phyloP scores from a whole-genome alignment of 495 filamentous ascomycete species.

The Cairneyella variabilis region DNA sequence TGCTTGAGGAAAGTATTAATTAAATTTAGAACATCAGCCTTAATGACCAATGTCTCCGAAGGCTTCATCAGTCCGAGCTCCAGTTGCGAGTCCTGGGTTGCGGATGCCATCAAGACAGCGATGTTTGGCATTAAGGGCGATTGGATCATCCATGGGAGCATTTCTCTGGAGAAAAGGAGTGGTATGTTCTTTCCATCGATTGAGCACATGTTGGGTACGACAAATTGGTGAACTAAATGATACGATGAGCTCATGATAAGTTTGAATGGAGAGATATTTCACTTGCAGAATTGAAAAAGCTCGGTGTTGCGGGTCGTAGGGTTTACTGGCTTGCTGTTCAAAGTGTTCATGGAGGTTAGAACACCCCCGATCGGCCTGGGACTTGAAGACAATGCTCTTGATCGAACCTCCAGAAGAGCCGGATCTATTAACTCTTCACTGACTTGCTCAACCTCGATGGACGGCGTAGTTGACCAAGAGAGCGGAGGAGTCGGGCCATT shows the following conservation, averaged over 20 bases:
- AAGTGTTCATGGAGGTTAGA: conserved; percentile 20
- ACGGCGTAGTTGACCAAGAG: no score
- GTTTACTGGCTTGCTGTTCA: conserved; percentile 16
- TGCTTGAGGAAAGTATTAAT: conserved; percentile 21
- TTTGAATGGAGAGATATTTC: not conserved
- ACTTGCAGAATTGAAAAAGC: conserved; percentile 26
- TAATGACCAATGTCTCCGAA: conserved; percentile 20
- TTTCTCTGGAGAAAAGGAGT: conserved; percentile 12
- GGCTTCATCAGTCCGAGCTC: not conserved
- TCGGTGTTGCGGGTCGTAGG: conserved; percentile 21
- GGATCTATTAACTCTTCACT: not conserved
- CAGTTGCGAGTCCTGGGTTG: conserved; percentile 16
- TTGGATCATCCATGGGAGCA: conserved; percentile 29
- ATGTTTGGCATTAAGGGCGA: conserved; percentile 28
- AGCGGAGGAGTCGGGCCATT: no score
- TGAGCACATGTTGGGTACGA: conserved; percentile 24
- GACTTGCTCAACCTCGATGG: not conserved
- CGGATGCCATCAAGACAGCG: conserved; percentile 26
- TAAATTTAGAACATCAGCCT: conserved; percentile 18
- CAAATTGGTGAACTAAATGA: conserved; percentile 20
- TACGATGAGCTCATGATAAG: not conserved
- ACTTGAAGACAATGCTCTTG: not conserved
- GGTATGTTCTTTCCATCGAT: conserved; percentile 23
- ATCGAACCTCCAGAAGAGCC: not conserved
- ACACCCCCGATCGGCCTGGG: conserved; percentile 18